phyloP scores from a whole-genome alignment of 352 stramenopile genomes.

The Blastocystis hominis region DNA sequence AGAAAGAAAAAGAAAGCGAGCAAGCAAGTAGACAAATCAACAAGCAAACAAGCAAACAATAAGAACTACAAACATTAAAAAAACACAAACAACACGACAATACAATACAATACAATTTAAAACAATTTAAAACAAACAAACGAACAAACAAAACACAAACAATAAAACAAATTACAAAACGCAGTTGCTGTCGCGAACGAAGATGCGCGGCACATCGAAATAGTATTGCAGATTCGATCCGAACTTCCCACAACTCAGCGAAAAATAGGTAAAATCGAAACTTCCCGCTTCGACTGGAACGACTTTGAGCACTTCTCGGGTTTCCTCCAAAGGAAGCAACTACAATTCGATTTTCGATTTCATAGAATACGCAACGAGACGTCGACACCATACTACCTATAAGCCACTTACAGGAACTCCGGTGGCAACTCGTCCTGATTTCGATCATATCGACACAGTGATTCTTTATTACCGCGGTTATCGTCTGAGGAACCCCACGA shows the following conservation, averaged over 20 bases:
- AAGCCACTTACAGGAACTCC: neutral
- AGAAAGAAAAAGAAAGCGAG: too few species aligned
- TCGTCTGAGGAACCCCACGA: neutral
- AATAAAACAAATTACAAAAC: conserved; percentile 20
- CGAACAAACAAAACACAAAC: neutral
- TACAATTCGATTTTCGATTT: neutral
- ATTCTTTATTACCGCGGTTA: neutral
- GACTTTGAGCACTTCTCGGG: neutral
- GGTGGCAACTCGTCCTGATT: neutral
- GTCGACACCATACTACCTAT: neutral
- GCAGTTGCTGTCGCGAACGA: conserved; percentile 8
- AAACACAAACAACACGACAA: too few species aligned
- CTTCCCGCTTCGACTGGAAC: neutral
- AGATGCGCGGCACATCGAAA: neutral
- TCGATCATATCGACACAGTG: neutral
- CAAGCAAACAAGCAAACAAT: too few species aligned
- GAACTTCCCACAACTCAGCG: neutral
- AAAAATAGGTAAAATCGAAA: neutral
- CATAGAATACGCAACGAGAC: neutral
- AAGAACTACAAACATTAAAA: too few species aligned
- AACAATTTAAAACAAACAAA: neutral
- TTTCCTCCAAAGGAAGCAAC: neutral
- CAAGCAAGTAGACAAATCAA: too few species aligned
- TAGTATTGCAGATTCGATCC: neutral
- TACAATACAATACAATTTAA: too few species aligned